Base-by-base conservation (phyloP, 2,329 filamentous ascomycete genomes). In the Lachnellula arida region DNA sequence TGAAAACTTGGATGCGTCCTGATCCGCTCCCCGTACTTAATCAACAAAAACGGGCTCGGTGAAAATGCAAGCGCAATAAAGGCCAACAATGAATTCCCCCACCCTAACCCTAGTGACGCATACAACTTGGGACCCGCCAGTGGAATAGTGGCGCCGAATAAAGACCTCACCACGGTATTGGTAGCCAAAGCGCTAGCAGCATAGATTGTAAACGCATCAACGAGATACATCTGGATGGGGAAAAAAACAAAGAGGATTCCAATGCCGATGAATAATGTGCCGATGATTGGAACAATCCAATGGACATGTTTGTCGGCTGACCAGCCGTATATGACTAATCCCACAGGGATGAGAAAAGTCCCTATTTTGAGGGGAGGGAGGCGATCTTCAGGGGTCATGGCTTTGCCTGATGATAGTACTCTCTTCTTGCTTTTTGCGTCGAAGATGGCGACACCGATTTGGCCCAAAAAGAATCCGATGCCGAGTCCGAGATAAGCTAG, bases 311-410 rank as follows among this genome's bases (percentile, higher is more conserved):
- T 49, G 32, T 72, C 71, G 11, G 71, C 69, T 3, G 74, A 75
- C 76, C 76, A 79, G 5, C 73, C 77, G 12, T 78, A 67, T 75
- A 75, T 78, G 62, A 78, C 78, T 0, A 79, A 65, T 0, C 79
- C 76, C 1, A 76, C 61, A 0, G 76, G 73, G 3, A 78, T 69
- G 1, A 70, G 55, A 0, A 73, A 68, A 1, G 70, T 63, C 0
- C 70, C 73, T 0, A 73, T 55, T 60, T 75, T 72, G 19, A 70
- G 70, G 19, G 71, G 73, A 69, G 69, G 74, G 0, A 78, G 66
- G 0, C 74, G 68, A 14, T 68, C 68, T 52, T 77, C 75, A 0
- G 73, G 72, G 6, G 35, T 39, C n/a, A 28, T 22, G 12, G 5
- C 47, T n/a, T 14, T 72, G 17, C 81, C 64, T 48, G 6, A 6